Percentiles rank a stretch among this genome's conserved stretches.
Conservation (phyloP, 805 yeast genomes). For the Candida ipomoeae region DNA sequence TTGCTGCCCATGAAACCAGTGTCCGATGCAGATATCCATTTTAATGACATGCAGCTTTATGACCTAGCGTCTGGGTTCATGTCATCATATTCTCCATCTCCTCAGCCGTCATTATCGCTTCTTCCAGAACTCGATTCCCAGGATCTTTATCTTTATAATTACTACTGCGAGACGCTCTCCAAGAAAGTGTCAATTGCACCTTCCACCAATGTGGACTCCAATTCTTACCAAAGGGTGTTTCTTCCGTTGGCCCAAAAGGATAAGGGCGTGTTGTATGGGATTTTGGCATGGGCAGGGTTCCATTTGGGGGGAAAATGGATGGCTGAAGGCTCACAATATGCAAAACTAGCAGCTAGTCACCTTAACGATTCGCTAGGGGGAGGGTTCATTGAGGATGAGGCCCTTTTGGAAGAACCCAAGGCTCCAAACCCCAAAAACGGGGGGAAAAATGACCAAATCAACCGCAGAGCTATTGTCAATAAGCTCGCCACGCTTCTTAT, state of each 20-base stretch:
- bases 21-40: neutral
- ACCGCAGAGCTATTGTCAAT: slow-evolving; percentile 33
- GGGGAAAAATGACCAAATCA: slow-evolving; percentile 1
- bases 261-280: slow-evolving; percentile 47
- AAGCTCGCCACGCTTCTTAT: slow-evolving; percentile 65
- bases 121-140: slow-evolving; percentile 18
- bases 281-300: slow-evolving; percentile 55
- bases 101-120: slow-evolving; percentile 21
- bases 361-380: slow-evolving; percentile 18
- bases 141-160: slow-evolving; percentile 37
- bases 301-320: slow-evolving; percentile 46
- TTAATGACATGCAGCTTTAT: neutral
- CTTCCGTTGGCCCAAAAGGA: slow-evolving; percentile 53
- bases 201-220: slow-evolving; percentile 38
- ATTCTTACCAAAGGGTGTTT: slow-evolving; percentile 49
- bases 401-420: neutral
- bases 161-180: slow-evolving; percentile 45
- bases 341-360: slow-evolving; percentile 44
- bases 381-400: neutral
- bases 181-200: slow-evolving; percentile 47
- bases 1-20: neutral
- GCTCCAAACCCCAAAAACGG: neutral
- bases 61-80: slow-evolving; percentile 17
- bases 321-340: slow-evolving; percentile 46
- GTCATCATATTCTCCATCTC: slow-evolving; percentile 24